phyloP scores from a whole-genome alignment of 2,329 filamentous ascomycete species.

The Pyrenophora tritici-repentis region DNA sequence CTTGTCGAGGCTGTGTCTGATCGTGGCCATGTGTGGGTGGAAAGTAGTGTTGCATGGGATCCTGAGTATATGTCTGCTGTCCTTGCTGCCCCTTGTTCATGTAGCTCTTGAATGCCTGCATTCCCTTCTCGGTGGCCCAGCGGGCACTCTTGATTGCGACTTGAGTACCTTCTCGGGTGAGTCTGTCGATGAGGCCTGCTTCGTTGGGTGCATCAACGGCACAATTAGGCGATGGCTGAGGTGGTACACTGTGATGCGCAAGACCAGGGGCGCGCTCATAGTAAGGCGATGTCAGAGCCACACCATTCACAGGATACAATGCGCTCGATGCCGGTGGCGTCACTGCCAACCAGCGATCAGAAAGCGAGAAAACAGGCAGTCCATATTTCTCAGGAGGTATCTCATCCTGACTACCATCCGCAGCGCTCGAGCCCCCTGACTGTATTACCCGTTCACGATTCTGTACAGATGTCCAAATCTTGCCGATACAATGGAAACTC shows the following conservation, averaged over 20 bases:
- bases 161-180: conserved; percentile 79
- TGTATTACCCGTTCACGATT: conserved; percentile 45
- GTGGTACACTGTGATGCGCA: conserved; percentile 68
- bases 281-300: conserved; percentile 58
- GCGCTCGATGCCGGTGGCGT: conserved; percentile 75
- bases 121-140: conserved; percentile 77
- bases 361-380: conserved; percentile 70
- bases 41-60: conserved; percentile 61
- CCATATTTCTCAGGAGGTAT: conserved; percentile 51
- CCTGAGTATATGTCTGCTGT: conserved; percentile 31
- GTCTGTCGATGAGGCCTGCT: conserved; percentile 74
- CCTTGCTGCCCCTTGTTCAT: conserved; percentile 61
- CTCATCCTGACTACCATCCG: conserved; percentile 44
- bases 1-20: conserved; percentile 55
- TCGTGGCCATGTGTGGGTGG: conserved; percentile 76
- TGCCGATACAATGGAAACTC: conserved; percentile 73
- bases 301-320: conserved; percentile 70
- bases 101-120: conserved; percentile 79
- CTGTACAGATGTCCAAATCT: conserved; percentile 89
- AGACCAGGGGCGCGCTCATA: conserved; percentile 61
- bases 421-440: conserved; percentile 44
- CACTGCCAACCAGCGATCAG: conserved; percentile 76
- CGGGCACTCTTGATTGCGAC: conserved; percentile 75
- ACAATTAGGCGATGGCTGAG: conserved; percentile 68
- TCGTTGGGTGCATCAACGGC: conserved; percentile 73